Percentiles rank a stretch among this genome's conserved stretches.
Evolutionary conservation across 352 stramenopile species (phyloP).

Genomic region (Globisporangium canariense): DNA sequence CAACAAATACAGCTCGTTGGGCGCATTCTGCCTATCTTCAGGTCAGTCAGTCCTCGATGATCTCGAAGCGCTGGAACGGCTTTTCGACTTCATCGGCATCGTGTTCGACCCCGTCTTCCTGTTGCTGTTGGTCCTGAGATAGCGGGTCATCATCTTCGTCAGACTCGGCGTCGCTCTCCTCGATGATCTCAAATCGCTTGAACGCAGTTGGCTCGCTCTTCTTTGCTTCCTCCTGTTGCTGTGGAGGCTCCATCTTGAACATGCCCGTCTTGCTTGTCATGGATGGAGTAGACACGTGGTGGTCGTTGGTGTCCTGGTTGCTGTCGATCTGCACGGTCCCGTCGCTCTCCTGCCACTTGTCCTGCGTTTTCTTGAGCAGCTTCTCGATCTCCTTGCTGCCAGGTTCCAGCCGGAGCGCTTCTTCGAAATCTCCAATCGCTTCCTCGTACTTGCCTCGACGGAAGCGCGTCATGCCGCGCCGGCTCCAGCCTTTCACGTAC

Average conservation of each 20-base stretch:
- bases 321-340: slow-evolving; percentile 23
- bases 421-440: slow-evolving; percentile 79
- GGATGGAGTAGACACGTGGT: background rate
- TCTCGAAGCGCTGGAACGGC: slow-evolving; percentile 46
- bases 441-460: slow-evolving; percentile 82
- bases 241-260: slow-evolving; percentile 4
- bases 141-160: slow-evolving; percentile 13
- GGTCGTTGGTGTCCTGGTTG: slow-evolving; percentile 24
- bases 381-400: slow-evolving; percentile 73
- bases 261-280: slow-evolving; percentile 1
- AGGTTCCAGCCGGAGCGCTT: slow-evolving; percentile 62
- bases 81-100: slow-evolving; percentile 16
- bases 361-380: slow-evolving; percentile 64
- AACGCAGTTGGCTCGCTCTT: slow-evolving; percentile 25
- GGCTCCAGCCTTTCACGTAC: slow-evolving; percentile 86
- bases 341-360: slow-evolving; percentile 71
- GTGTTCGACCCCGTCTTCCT: slow-evolving; percentile 7
- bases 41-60: slow-evolving; percentile 49
- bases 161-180: slow-evolving; percentile 27
- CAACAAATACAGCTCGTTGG: background rate
- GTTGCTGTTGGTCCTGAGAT: slow-evolving; percentile 1
- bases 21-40: background rate
- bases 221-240: background rate
- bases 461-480: slow-evolving; percentile 87
- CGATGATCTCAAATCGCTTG: slow-evolving; percentile 73